Evolutionary conservation across 139 green algal genomes (phyloP).

Genomic region (Dunaliella primolecta): DNA sequence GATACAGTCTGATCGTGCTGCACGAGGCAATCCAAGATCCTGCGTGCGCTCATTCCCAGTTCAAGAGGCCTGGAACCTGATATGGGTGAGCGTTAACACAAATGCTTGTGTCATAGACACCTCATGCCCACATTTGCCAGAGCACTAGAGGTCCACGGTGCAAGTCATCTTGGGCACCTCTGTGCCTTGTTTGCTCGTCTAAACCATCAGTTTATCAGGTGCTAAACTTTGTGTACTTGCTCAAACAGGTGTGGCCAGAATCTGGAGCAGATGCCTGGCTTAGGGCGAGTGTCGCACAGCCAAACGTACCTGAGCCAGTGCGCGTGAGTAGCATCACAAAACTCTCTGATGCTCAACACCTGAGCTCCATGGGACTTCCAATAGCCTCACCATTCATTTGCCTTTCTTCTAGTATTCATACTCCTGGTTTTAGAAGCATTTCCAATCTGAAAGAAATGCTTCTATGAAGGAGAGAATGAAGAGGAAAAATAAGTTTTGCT

Average conservation of each 20-base stretch:
- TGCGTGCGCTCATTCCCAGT: slow-evolving; percentile 2
- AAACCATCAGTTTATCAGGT: neutral
- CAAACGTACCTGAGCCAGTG: neutral
- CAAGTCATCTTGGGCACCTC: too few relatives aligned
- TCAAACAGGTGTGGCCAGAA: slow-evolving; percentile 49
- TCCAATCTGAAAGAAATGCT: too few relatives aligned
- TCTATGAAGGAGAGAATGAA: too few relatives aligned
- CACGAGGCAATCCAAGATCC: slow-evolving; percentile 8
- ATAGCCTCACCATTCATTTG: too few relatives aligned
- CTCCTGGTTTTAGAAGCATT: too few relatives aligned
- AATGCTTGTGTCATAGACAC: too few relatives aligned
- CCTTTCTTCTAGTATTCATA: too few relatives aligned
- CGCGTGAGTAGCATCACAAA: neutral
- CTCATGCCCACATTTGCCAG: too few relatives aligned
- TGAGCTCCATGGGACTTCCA: neutral
- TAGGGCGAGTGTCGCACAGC: neutral
- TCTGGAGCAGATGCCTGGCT: neutral
- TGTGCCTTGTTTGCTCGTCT: neutral
- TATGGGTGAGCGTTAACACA: slow-evolving; percentile 23
- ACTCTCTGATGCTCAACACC: neutral
- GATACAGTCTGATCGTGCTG: too few relatives aligned
- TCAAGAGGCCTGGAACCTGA: slow-evolving; percentile 38
- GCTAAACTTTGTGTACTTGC: too few relatives aligned
- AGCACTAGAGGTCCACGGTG: too few relatives aligned
- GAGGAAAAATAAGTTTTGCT: too few relatives aligned